Evolutionary conservation across 208 protist genomes (phyloP).

Genomic region (Leishmania aethiopica): DNA sequence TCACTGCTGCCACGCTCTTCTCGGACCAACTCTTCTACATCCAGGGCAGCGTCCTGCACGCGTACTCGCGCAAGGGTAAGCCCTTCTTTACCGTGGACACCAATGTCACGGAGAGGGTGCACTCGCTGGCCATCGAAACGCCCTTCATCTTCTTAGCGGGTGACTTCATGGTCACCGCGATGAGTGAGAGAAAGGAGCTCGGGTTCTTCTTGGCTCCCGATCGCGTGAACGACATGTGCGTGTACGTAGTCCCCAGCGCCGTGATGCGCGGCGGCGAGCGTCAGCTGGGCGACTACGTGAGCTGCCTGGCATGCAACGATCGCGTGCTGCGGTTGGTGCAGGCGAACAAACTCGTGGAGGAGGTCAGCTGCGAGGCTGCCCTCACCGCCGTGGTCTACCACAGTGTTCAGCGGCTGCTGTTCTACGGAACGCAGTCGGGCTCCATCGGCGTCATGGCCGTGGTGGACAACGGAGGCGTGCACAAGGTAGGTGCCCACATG

Average conservation of each 20-base stretch:
- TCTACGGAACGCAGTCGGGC: conserved; percentile 82
- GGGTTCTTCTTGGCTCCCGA: conserved; percentile 90
- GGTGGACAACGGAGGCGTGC: conserved; percentile 30
- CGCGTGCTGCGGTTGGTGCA: conserved; percentile 73
- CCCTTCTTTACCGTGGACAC: conserved; percentile 88
- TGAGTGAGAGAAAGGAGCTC: conserved; percentile 76
- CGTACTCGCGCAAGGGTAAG: conserved; percentile 86
- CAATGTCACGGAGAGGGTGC: conserved; percentile 78
- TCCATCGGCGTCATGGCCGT: conserved; percentile 68
- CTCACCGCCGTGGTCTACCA: conserved; percentile 60
- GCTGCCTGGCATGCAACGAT: conserved; percentile 84
- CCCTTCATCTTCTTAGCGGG: conserved; percentile 85
- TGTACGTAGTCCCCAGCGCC: conserved; percentile 18
- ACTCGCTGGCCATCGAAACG: conserved; percentile 66
- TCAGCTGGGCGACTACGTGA: conserved; percentile 63
- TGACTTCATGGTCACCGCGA: conserved; percentile 83
- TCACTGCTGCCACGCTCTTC: conserved; percentile 69
- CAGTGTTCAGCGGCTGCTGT: conserved; percentile 32
- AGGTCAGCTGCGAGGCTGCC: conserved; percentile 72
- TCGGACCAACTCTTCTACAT: conserved; percentile 86
- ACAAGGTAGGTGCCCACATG: conserved; percentile 35
- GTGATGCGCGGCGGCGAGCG: conserved; percentile 8
- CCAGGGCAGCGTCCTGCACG: conserved; percentile 64
- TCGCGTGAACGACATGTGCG: conserved; percentile 75
- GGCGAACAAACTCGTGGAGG: conserved; percentile 57